Evolutionary conservation across 495 filamentous ascomycete species (phyloP).

Genomic region (Penicillium cataractarum): DNA sequence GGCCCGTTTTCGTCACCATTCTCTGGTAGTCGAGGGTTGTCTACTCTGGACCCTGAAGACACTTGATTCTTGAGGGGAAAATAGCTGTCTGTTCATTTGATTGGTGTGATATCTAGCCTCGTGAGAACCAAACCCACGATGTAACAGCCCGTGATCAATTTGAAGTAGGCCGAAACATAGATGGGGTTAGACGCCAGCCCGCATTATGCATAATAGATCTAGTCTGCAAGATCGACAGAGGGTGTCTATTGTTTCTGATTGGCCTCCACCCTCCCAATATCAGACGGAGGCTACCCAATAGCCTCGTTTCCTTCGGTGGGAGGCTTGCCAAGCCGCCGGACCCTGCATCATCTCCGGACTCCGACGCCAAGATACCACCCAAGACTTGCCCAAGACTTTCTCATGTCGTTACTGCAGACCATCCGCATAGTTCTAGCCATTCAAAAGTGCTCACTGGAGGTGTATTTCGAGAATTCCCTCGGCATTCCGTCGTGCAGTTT

Average conservation of each 20-base stretch:
- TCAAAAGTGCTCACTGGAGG: background rate
- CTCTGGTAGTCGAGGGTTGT: slow-evolving; percentile 7
- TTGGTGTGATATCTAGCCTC: background rate
- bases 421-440: slow-evolving; percentile 13
- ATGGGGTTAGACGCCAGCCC: background rate
- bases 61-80: background rate
- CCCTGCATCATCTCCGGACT: slow-evolving; percentile 22
- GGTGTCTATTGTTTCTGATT: background rate
- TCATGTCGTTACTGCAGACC: slow-evolving; percentile 14
- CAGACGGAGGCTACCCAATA: slow-evolving; percentile 1
- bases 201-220: background rate
- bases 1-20: slow-evolving; percentile 16
- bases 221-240: background rate
- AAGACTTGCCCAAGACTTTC: slow-evolving; percentile 17
- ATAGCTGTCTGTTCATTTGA: background rate
- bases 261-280: background rate
- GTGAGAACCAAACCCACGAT: slow-evolving; percentile 12
- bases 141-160: slow-evolving; percentile 11
- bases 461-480: background rate
- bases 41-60: background rate
- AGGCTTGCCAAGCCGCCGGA: slow-evolving; percentile 20
- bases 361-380: slow-evolving; percentile 33
- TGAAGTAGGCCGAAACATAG: background rate
- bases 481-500: background rate
- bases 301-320: background rate